These are phyloP conservation scores for Arthrinium phaeospermum DNA, from an alignment of 2,329 filamentous ascomycete species.

Conservation along the genomic window DNA sequence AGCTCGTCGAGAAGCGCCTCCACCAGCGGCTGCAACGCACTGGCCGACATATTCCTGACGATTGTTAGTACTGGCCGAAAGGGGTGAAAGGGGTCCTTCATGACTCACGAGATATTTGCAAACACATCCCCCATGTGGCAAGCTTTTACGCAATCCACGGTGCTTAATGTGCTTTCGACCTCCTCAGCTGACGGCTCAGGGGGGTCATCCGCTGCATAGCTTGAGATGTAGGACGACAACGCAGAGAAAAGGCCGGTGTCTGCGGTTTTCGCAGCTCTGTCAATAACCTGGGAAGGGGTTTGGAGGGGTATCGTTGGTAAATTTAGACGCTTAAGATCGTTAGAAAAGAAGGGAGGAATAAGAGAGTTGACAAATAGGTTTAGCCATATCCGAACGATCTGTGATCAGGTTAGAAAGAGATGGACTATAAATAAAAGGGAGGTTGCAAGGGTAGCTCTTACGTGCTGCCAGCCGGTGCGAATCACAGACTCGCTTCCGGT, in stretches of 20 bases:
- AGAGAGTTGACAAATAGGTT: constrained; percentile 97
- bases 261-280: constrained; percentile 76
- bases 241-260: constrained; percentile 92
- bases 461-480: constrained; percentile 77
- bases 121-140: constrained; percentile 86
- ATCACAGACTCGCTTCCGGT: constrained; percentile 83
- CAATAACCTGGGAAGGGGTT: constrained; percentile 89
- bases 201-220: constrained; percentile 96
- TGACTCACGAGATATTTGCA: constrained; percentile 76
- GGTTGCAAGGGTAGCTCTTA: constrained; percentile 47
- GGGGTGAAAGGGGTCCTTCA: background rate
- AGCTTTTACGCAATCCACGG: constrained; percentile 90
- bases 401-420: constrained; percentile 45
- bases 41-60: constrained; percentile 63
- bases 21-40: constrained; percentile 67
- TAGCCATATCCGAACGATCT: constrained; percentile 90
- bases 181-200: constrained; percentile 98
- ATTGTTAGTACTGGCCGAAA: constrained; percentile 25
- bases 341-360: constrained; percentile 77
- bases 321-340: constrained; percentile 67
- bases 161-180: constrained; percentile 91
- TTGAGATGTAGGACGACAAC: constrained; percentile 96
- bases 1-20: constrained; percentile 79
- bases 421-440: constrained; percentile 3
- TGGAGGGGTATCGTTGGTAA: constrained; percentile 87